Base-by-base conservation (phyloP, 2,329 filamentous ascomycete species). In the Akanthomyces uredinophilus region DNA sequence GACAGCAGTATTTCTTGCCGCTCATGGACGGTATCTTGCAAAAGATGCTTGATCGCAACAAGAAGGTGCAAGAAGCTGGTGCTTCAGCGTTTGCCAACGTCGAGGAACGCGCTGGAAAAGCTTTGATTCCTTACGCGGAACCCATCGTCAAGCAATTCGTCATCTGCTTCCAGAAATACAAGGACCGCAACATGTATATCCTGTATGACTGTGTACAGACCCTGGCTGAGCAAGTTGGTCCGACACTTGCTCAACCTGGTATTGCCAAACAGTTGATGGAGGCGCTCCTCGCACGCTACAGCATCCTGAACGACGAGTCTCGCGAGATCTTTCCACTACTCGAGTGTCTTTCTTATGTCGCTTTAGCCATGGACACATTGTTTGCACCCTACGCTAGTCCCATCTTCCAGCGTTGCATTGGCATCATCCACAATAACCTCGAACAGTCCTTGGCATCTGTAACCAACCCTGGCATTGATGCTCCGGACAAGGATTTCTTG, bases 191-290 rank as follows among this genome's bases (percentile, higher is more conserved):
- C 78, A 97, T 98, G 87, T 97, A 96, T 78, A 96, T 98, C 60
- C 85, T 99, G 39, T 99, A 99, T 78, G 95, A 99, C 77, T 98
- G 95, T 74, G 91, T 99, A 39, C 95, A 99, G 78, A 99, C 95
- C 0, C 81, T 99, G 62, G 95, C 95, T 4, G 95, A 99, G 74
- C 89, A 92, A 70, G 89, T 98, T 60, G 92, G 92, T 13, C 87
- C 88, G 7, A 86, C 89, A 39, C 81, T 99, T 66, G 89, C 92
- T n/a, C 83, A 86, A 64, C 89, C 89, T 7, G 85, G 93, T 58
- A 84, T 96, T n/a, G 87, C 93, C 46, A 84, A 89, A 65, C 83
- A 92, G 67, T 82, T 99, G 63, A 98, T 99, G 94, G 93, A 95
- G 27, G 91, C 92, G 14, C 82, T 99, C 51, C 93, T 97, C 66